phyloP scores from a whole-genome alignment of 345 rosid genomes.

The Populus alba region DNA sequence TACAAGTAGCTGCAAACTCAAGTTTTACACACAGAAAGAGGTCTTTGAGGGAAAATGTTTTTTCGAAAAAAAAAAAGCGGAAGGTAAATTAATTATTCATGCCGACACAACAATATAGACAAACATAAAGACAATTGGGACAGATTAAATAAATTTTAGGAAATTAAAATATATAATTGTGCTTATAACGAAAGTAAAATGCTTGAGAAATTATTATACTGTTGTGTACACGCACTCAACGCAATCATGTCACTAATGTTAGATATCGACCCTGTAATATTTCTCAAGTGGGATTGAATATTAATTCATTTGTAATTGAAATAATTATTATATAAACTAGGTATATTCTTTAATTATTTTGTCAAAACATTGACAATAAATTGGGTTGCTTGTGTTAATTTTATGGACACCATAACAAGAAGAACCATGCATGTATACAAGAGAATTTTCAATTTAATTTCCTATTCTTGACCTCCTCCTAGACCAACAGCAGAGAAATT shows the following conservation, averaged over 20 bases:
- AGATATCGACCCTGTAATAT: no score
- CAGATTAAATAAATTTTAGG: neutral
- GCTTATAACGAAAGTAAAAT: no score
- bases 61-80: neutral
- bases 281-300: no score
- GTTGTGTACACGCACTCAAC: no score
- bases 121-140: neutral
- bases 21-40: neutral
- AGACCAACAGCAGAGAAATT: neutral
- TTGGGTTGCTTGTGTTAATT: no score
- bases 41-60: neutral
- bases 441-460: neutral
- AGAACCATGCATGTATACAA: neutral
- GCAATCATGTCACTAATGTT: no score
- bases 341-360: no score
- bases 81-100: neutral
- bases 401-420: no score
- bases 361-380: no score
- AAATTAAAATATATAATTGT: neutral
- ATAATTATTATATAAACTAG: neutral
- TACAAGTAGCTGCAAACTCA: neutral
- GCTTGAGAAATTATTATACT: no score
- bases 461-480: neutral
- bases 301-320: no score
- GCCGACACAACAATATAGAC: neutral